These are phyloP conservation scores for Thozetella sp. DNA, from an alignment of 495 filamentous ascomycete species.

Conservation along the genomic window DNA sequence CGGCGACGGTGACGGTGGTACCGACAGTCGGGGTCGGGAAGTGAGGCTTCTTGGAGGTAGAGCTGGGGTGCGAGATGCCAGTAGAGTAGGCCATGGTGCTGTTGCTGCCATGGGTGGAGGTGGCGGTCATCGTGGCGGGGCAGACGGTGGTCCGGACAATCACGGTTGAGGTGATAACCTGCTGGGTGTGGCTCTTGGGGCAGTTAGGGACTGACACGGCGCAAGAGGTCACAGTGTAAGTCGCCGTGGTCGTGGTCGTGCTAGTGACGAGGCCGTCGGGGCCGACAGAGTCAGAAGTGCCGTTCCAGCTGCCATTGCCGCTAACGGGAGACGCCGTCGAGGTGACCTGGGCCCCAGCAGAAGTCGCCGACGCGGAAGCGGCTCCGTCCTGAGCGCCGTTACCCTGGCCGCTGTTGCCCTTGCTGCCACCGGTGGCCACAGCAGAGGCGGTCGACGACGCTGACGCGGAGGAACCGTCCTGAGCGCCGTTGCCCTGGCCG, in stretches of 20 bases:
- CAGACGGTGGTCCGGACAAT: constrained; percentile 29
- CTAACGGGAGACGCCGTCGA: constrained; percentile 1
- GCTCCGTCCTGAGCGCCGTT: background rate
- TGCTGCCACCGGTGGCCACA: background rate
- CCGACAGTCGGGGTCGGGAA: constrained; percentile 14
- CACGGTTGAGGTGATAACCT: constrained; percentile 24
- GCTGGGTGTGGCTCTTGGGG: constrained; percentile 25
- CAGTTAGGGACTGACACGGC: constrained; percentile 31
- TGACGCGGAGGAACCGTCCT: too few relatives aligned
- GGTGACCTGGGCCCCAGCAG: constrained; percentile 4
- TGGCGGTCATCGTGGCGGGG: constrained; percentile 26
- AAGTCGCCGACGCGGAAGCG: constrained; percentile 6
- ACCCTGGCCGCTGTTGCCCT: background rate
- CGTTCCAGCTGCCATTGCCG: background rate
- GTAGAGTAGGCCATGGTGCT: constrained; percentile 7
- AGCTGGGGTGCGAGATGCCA: constrained; percentile 10
- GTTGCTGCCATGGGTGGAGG: constrained; percentile 12
- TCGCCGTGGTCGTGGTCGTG: constrained; percentile 21
- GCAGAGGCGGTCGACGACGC: too few relatives aligned
- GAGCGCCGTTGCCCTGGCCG: background rate
- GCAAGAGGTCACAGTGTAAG: constrained; percentile 32
- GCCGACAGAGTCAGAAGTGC: constrained; percentile 7
- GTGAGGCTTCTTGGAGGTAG: background rate
- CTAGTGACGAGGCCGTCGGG: constrained; percentile 16
- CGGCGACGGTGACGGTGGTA: constrained; percentile 26